Conservation (phyloP, 768 basidiomycete species). For the Amanita phalloides region DNA sequence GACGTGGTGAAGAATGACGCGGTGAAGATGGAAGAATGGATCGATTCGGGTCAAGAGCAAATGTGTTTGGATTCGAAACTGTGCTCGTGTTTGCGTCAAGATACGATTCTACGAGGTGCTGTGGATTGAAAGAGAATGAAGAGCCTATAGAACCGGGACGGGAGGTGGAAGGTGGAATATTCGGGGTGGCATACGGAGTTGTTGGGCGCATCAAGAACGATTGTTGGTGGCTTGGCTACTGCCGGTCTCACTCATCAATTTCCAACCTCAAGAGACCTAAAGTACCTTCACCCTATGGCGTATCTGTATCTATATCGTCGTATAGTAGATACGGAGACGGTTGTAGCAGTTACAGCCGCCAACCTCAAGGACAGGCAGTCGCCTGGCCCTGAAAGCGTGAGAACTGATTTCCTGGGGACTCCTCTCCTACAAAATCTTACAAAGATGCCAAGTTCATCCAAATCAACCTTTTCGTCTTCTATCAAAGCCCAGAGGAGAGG, state of each 20-base stretch:
- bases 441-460: not conserved
- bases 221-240: not conserved
- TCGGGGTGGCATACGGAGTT: slow-evolving; percentile 42
- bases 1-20: slow-evolving; percentile 52
- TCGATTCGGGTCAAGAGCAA: slow-evolving; percentile 69
- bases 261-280: no score
- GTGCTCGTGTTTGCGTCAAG: slow-evolving; percentile 54
- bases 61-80: slow-evolving; percentile 40
- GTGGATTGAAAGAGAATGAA: slow-evolving; percentile 78
- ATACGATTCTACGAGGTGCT: slow-evolving; percentile 63
- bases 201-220: slow-evolving; percentile 27
- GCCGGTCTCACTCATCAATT: no score
- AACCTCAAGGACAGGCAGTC: no score
- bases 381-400: not conserved
- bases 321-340: no score
- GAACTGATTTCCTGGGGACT: not conserved
- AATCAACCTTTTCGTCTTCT: not conserved
- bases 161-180: slow-evolving; percentile 37
- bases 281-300: no score
- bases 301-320: no score
- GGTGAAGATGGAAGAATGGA: slow-evolving; percentile 71
- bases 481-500: not conserved
- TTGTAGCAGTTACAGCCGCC: no score
- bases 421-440: not conserved
- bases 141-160: slow-evolving; percentile 65